Conservation (phyloP, 192 early-diverging fungal species). For the Cladochytrium replicatum region DNA sequence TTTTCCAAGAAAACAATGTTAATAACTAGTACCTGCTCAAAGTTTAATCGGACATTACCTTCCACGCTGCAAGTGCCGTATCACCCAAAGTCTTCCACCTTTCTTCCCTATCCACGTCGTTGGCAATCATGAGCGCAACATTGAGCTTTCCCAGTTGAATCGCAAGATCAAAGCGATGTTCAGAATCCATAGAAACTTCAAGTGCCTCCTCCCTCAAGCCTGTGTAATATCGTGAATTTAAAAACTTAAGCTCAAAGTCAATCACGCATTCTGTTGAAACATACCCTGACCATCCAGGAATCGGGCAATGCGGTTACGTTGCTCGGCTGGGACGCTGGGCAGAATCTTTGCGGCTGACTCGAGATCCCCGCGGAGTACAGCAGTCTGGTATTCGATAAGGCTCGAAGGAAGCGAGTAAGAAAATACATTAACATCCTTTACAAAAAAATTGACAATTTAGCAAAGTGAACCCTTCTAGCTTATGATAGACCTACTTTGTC, state of each 20-base stretch:
- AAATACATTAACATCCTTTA: slow-evolving; percentile 74
- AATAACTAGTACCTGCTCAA: not conserved
- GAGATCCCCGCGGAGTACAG: slow-evolving; percentile 87
- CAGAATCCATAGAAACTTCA: slow-evolving; percentile 87
- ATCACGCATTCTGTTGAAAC: no score
- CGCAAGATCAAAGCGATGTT: slow-evolving; percentile 94
- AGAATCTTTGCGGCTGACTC: slow-evolving; percentile 69
- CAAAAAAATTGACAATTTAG: slow-evolving; percentile 5
- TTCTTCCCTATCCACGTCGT: slow-evolving; percentile 67
- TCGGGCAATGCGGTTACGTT: slow-evolving; percentile 82
- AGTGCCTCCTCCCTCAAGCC: slow-evolving; percentile 85
- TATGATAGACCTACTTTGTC: slow-evolving; percentile 54
- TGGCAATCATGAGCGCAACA: slow-evolving; percentile 77
- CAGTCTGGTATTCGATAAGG: slow-evolving; percentile 98
- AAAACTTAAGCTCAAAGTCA: not conserved
- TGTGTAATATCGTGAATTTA: not conserved
- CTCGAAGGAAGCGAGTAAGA: slow-evolving; percentile 86
- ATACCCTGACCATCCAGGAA: slow-evolving; percentile 84
- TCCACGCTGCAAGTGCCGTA: slow-evolving; percentile 79
- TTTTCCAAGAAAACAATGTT: slow-evolving; percentile 2
- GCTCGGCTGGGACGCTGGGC: slow-evolving; percentile 76
- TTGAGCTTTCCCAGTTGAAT: slow-evolving; percentile 76
- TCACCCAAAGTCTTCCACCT: slow-evolving; percentile 95
- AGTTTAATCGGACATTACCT: slow-evolving; percentile 22
- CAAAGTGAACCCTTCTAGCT: slow-evolving; percentile 9